phyloP scores from a whole-genome alignment of 305 asterid genomes.

The Fraxinus sp. region DNA sequence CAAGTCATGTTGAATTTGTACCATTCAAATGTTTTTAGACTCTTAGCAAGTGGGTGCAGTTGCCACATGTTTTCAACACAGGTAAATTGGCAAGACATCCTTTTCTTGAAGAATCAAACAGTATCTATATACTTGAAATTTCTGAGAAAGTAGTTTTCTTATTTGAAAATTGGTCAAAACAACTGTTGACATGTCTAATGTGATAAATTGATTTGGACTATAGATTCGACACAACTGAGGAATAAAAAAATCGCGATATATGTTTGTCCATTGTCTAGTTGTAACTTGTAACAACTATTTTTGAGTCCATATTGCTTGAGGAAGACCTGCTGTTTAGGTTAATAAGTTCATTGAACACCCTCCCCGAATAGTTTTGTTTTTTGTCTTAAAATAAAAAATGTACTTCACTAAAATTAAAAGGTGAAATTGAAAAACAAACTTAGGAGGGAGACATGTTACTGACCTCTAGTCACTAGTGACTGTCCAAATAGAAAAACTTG shows the following conservation, averaged over 20 bases:
- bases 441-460: not conserved
- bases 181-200: not conserved
- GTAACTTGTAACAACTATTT: too few relatives aligned
- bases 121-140: not conserved
- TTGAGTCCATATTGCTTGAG: not conserved
- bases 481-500: not conserved
- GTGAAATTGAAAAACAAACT: not conserved
- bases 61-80: not conserved
- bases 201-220: not conserved
- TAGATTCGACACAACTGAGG: not conserved
- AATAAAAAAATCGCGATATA: too few relatives aligned
- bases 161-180: not conserved
- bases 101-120: not conserved
- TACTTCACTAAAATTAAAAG: too few relatives aligned
- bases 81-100: not conserved
- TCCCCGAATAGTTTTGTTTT: not conserved
- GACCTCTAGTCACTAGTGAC: not conserved
- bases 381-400: not conserved
- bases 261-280: not conserved
- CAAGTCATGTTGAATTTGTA: not conserved
- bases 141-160: not conserved
- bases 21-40: not conserved
- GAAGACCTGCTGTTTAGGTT: not conserved
- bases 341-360: not conserved
- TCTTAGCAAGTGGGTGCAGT: conserved; percentile 3